Base-by-base conservation (phyloP, 208 protist genomes). In the Tritrichomonas musculus region DNA sequence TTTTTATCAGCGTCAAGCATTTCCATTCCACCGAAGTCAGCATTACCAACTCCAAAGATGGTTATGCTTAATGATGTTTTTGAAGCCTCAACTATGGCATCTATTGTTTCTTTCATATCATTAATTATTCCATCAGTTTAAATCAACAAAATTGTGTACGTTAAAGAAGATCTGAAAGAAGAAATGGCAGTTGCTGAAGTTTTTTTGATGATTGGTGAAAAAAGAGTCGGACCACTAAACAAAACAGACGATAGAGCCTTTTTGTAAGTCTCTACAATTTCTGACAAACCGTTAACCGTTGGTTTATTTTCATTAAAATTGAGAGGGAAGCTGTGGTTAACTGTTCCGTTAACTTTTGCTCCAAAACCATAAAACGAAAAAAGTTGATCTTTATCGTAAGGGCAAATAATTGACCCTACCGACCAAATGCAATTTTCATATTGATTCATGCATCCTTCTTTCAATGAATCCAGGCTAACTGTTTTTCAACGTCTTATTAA, bases 1-100 rank as follows among this genome's bases (percentile, higher is more conserved):
- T 39, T 39, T n/a, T 97, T 97, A 94, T 98, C 97, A 82, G 95
- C 96, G 93, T 98, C 97, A 1, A 98, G 94, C n/a, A 93, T 92
- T 30, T 97, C 95, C 97, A 98, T 98, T 53, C 96, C 95, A 33
- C 3, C 72, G 94, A 98, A 98, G 94, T 97, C 94, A 4, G 97
- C 97, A 57, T 73, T 94, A 44, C 97, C 97, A 65, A 98, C 95
- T 69, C 97, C 97, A 60, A 98, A 95, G 94, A 98, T 98, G 73
- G 98, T 93, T 84, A 98, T 97, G 17, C 95, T 96, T 33, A 98
- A 44, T 60, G 97, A 97, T 44, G 96, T 94, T 25, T 95, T 75
- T 39, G 96, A 96, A 25, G 96, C 95, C 13, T 69, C 94, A 27
- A 97, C 95, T 65, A 97, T 53, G 1, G 82, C 82, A 27, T 92